Conservation (phyloP, 495 filamentous ascomycete genomes). For the Bacidia gigantensis region DNA sequence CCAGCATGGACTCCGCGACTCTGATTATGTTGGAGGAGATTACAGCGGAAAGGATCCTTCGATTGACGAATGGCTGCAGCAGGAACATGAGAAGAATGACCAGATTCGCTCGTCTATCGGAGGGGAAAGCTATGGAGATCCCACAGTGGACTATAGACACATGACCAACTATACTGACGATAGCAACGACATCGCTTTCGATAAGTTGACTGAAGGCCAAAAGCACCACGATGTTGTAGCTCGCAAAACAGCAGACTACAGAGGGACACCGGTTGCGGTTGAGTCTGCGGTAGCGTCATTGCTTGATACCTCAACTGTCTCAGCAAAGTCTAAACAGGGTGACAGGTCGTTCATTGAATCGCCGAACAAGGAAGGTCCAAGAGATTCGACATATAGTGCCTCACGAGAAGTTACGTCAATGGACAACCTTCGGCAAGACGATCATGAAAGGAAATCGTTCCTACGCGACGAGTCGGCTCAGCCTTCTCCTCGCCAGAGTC, state of each 20-base stretch:
- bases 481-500: constrained; percentile 63
- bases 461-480: constrained; percentile 19
- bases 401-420: constrained; percentile 19
- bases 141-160: constrained; percentile 38
- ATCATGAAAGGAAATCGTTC: background rate
- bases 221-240: constrained; percentile 52
- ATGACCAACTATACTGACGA: constrained; percentile 54
- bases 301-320: constrained; percentile 63
- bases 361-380: constrained; percentile 16
- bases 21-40: constrained; percentile 21
- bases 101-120: constrained; percentile 36
- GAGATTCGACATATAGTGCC: constrained; percentile 8
- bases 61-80: constrained; percentile 36
- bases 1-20: constrained; percentile 27
- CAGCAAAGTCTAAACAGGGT: constrained; percentile 28
- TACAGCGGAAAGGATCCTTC: constrained; percentile 18
- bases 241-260: constrained; percentile 50
- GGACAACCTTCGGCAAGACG: background rate
- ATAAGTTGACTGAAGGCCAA: constrained; percentile 48
- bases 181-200: constrained; percentile 49
- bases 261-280: constrained; percentile 54
- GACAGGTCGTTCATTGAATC: constrained; percentile 16
- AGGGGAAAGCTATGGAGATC: constrained; percentile 33
- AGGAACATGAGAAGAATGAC: constrained; percentile 41
- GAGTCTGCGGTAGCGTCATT: constrained; percentile 84